phyloP scores from a whole-genome alignment of 2,329 filamentous ascomycete species.

The Pleomassaria siparia region DNA sequence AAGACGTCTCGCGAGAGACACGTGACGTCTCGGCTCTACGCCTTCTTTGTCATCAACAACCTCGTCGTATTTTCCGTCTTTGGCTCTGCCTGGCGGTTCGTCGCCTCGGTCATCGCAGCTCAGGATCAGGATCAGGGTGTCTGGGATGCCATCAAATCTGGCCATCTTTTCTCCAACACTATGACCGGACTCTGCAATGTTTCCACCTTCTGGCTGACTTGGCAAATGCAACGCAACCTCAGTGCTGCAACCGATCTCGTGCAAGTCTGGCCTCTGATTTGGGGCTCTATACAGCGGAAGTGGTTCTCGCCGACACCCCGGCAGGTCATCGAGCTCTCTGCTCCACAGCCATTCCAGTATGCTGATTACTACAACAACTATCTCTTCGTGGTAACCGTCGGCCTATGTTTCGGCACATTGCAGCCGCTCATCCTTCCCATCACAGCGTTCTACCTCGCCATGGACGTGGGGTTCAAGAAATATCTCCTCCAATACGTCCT shows the following conservation, averaged over 20 bases:
- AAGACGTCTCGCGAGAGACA: constrained; percentile 91
- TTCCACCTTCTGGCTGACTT: constrained; percentile 91
- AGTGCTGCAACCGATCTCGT: constrained; percentile 80
- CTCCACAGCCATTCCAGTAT: constrained; percentile 89
- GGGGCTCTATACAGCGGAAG: constrained; percentile 76
- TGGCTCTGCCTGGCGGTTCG: constrained; percentile 78
- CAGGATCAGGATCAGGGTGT: constrained; percentile 53
- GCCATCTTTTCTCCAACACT: constrained; percentile 64
- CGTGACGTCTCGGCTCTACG: constrained; percentile 84
- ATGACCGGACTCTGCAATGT: constrained; percentile 77
- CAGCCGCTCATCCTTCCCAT: constrained; percentile 87
- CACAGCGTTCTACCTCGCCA: constrained; percentile 81
- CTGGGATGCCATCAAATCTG: constrained; percentile 69
- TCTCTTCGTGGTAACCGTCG: constrained; percentile 86
- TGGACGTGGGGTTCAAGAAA: constrained; percentile 90
- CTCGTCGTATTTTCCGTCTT: constrained; percentile 91
- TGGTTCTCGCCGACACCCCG: constrained; percentile 86
- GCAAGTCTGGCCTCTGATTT: constrained; percentile 78
- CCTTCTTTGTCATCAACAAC: constrained; percentile 99
- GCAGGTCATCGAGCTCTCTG: constrained; percentile 88
- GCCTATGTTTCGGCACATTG: constrained; percentile 77
- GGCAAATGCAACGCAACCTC: constrained; percentile 87
- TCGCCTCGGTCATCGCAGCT: constrained; percentile 63
- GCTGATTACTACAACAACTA: constrained; percentile 98
- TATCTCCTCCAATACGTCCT: constrained; percentile 85